Conservation (phyloP, 2,329 filamentous ascomycete genomes). For the Ustulina deusta region DNA sequence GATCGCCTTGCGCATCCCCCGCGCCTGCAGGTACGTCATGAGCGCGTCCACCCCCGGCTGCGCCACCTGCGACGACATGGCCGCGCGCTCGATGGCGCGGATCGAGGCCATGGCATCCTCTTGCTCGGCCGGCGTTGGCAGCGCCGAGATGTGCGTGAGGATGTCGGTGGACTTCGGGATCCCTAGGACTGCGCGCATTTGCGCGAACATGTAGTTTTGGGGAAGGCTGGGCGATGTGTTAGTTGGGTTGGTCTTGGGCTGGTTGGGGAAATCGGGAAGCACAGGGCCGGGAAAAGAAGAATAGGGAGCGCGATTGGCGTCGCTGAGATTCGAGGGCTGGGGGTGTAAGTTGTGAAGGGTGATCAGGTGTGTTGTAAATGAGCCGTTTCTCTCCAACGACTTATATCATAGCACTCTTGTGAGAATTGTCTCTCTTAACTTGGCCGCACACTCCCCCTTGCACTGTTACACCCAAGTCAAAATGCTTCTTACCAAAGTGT, state of each 20-base stretch:
- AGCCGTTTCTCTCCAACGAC: background rate
- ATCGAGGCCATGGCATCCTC: slow-evolving; percentile 78
- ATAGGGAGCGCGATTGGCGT: too few relatives aligned
- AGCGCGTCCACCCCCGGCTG: slow-evolving; percentile 82
- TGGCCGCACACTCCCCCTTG: too few relatives aligned
- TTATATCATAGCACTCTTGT: background rate
- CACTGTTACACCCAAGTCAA: background rate
- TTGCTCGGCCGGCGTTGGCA: slow-evolving; percentile 70
- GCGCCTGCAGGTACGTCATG: slow-evolving; percentile 83
- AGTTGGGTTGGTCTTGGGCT: slow-evolving; percentile 8
- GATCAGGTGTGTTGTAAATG: background rate
- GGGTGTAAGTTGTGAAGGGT: background rate
- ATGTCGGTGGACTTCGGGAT: slow-evolving; percentile 85
- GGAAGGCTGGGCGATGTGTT: slow-evolving; percentile 70
- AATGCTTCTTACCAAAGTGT: slow-evolving; percentile 80
- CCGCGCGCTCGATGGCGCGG: slow-evolving; percentile 77
- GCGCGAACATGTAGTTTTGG: slow-evolving; percentile 93
- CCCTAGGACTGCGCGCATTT: slow-evolving; percentile 82
- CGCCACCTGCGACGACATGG: slow-evolving; percentile 77
- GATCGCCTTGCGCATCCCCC: slow-evolving; percentile 79
- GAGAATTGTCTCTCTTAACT: background rate
- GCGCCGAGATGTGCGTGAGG: slow-evolving; percentile 83
- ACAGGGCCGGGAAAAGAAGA: too few relatives aligned
- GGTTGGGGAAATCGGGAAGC: background rate
- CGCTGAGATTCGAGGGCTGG: background rate